Evolutionary conservation across 139 green algal genomes (phyloP).

Genomic region (Edaphochlamys debaryana): DNA sequence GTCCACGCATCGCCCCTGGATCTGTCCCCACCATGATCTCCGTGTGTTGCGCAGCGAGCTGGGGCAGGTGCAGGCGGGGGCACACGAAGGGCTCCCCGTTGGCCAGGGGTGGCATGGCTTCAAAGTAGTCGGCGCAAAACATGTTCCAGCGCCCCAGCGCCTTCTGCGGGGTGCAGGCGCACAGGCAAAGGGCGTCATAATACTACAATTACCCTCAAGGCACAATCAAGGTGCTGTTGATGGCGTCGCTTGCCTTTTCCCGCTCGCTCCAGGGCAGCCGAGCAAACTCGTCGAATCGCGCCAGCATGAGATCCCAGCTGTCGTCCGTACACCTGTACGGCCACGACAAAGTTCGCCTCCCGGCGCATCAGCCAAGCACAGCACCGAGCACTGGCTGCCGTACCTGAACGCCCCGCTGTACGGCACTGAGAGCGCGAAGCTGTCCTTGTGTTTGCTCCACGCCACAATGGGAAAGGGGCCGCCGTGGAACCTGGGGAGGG

Average conservation of each 20-base stretch:
- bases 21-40: not conserved
- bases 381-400: not conserved
- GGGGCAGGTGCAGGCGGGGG: not conserved
- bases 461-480: constrained; percentile 24
- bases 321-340: not conserved
- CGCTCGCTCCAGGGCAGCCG: not conserved
- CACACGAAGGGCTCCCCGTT: not conserved
- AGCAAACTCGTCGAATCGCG: not conserved
- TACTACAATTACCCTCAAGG: not conserved
- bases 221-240: not conserved
- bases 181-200: no score
- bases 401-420: constrained; percentile 29
- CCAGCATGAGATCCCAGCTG: not conserved
- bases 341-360: not conserved
- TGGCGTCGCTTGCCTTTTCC: not conserved
- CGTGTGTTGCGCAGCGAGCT: not conserved
- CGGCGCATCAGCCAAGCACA: no score
- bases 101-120: not conserved
- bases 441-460: constrained; percentile 23
- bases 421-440: constrained; percentile 5
- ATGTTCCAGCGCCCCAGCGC: not conserved
- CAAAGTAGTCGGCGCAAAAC: not conserved
- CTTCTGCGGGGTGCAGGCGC: not conserved
- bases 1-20: no score
- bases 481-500: constrained; percentile 17